Conservation (phyloP, 2,329 filamentous ascomycete species). For the Exophiala lecanii-corni region DNA sequence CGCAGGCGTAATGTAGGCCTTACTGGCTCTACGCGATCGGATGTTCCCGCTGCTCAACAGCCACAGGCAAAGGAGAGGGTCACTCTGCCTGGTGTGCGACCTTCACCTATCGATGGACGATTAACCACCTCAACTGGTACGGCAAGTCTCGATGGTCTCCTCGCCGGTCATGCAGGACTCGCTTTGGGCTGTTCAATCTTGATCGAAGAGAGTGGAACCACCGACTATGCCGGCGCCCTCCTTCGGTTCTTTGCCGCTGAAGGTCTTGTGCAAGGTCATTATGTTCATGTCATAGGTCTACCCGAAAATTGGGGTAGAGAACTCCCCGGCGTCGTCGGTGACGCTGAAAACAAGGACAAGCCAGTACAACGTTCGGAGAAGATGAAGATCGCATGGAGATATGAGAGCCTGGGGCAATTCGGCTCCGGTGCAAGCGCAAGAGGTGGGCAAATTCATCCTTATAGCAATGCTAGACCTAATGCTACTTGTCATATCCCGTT, state of each 20-base stretch:
- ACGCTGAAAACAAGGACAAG: conserved; percentile 45
- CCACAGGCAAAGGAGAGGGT: conserved; percentile 24
- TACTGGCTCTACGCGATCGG: conserved; percentile 36
- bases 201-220: conserved; percentile 84
- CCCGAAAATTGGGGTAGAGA: conserved; percentile 77
- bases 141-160: conserved; percentile 72
- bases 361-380: conserved; percentile 55
- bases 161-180: conserved; percentile 82
- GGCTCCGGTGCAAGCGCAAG: conserved; percentile 53
- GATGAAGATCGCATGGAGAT: conserved; percentile 99
- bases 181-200: conserved; percentile 75
- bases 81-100: conserved; percentile 57
- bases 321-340: conserved; percentile 66
- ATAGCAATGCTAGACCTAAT: conserved; percentile 23
- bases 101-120: conserved; percentile 83
- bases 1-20: conserved; percentile 62
- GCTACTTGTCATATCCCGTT: conserved; percentile 9
- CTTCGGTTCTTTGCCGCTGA: conserved; percentile 89
- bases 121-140: conserved; percentile 89
- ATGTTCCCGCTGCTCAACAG: conserved; percentile 22
- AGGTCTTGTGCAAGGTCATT: conserved; percentile 84
- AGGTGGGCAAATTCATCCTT: conserved; percentile 49
- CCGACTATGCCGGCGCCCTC: conserved; percentile 82
- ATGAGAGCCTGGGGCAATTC: conserved; percentile 75
- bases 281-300: conserved; percentile 77